Percentiles rank a stretch among this genome's conserved stretches.
Conservation (phyloP, 1,284 basidiomycete genomes). For the Flammula alnicola region DNA sequence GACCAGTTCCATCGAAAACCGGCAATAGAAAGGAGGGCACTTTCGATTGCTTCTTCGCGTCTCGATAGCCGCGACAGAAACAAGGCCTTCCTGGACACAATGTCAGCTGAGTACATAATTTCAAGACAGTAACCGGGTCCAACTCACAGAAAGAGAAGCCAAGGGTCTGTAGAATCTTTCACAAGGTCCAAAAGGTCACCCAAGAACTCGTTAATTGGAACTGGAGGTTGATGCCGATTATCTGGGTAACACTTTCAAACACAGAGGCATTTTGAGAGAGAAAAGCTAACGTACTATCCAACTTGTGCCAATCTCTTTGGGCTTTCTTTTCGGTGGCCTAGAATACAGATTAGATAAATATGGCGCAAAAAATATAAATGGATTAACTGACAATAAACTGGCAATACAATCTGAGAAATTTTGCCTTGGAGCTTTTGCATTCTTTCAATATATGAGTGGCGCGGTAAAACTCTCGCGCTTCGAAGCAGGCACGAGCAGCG, state of each 20-base stretch:
- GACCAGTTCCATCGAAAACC: constrained; percentile 97
- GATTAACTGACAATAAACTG: constrained; percentile 77
- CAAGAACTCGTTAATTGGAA: constrained; percentile 70
- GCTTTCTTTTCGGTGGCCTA: constrained; percentile 72
- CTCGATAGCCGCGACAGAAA: constrained; percentile 80
- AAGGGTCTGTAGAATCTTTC: constrained; percentile 72
- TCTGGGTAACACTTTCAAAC: constrained; percentile 43
- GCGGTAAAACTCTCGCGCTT: constrained; percentile 81
- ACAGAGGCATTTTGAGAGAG: background rate
- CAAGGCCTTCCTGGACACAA: constrained; percentile 68
- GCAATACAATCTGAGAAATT: constrained; percentile 83
- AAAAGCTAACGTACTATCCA: constrained; percentile 58
- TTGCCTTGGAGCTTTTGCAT: constrained; percentile 72
- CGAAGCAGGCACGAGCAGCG: constrained; percentile 78
- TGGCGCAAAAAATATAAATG: background rate
- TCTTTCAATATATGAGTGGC: constrained; percentile 68
- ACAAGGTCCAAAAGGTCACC: constrained; percentile 65
- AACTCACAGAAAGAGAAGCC: constrained; percentile 82
- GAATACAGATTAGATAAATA: background rate
- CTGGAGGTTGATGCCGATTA: constrained; percentile 73
- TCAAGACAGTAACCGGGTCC: constrained; percentile 1
- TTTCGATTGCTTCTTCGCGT: constrained; percentile 87
- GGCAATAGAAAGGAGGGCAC: constrained; percentile 77
- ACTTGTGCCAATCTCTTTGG: constrained; percentile 72
- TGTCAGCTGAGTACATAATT: constrained; percentile 5